phyloP scores from a whole-genome alignment of 1,284 basidiomycete genomes.

The Porphyrellus sp. region DNA sequence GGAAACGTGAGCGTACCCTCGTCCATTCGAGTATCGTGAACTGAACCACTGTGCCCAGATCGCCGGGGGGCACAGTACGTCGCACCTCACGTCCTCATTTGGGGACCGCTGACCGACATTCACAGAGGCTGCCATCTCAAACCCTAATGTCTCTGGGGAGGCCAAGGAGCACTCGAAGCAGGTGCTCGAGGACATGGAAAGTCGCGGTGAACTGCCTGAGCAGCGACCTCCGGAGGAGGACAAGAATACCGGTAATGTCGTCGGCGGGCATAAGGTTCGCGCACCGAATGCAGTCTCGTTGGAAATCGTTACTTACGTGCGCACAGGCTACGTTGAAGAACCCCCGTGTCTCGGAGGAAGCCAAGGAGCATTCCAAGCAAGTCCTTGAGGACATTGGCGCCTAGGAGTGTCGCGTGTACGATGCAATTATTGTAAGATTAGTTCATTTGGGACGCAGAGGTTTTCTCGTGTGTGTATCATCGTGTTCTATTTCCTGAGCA shows the following conservation, averaged over 20 bases:
- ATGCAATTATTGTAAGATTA: slow-evolving; percentile 10
- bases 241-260: slow-evolving; percentile 24
- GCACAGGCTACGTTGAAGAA: slow-evolving; percentile 36
- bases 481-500: slow-evolving; percentile 71
- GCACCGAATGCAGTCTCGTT: background rate
- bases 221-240: slow-evolving; percentile 9
- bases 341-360: slow-evolving; percentile 42
- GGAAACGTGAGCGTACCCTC: slow-evolving; percentile 17
- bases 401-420: background rate
- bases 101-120: background rate
- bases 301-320: background rate
- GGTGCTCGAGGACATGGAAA: slow-evolving; percentile 41
- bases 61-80: slow-evolving; percentile 5
- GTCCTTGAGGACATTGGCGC: slow-evolving; percentile 34
- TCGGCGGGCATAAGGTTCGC: slow-evolving; percentile 30
- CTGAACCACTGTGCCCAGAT: slow-evolving; percentile 7
- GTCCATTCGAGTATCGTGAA: background rate
- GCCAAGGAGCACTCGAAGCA: slow-evolving; percentile 49
- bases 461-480: background rate
- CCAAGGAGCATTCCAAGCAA: slow-evolving; percentile 41
- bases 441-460: background rate
- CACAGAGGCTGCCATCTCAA: slow-evolving; percentile 40
- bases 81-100: background rate
- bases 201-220: slow-evolving; percentile 18
- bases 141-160: slow-evolving; percentile 47